phyloP scores from a whole-genome alignment of 2,329 filamentous ascomycete genomes.

The Hysterium pulicare region DNA sequence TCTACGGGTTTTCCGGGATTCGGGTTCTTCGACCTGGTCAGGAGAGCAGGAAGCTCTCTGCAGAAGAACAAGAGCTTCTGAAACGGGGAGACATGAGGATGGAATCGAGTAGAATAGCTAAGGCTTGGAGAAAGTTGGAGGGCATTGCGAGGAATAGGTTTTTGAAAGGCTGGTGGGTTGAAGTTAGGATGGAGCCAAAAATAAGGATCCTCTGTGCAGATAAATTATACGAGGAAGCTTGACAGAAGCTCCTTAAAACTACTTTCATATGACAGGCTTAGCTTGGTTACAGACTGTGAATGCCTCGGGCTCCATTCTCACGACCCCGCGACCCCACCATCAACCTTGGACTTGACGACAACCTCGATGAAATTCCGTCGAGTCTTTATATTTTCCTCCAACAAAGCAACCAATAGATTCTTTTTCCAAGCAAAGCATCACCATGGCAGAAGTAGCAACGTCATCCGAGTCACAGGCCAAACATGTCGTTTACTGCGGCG shows the following conservation, averaged over 20 bases:
- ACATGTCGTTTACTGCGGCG: conserved; percentile 60
- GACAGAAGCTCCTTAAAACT: not conserved
- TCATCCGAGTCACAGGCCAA: conserved; percentile 48
- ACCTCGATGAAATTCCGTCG: too few species aligned
- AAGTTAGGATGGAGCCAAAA: conserved; percentile 52
- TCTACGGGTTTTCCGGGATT: conserved; percentile 52
- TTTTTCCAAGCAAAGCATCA: too few species aligned
- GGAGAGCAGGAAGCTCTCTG: conserved; percentile 12
- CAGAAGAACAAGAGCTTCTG: conserved; percentile 11
- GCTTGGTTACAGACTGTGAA: too few species aligned
- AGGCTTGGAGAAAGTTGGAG: conserved; percentile 29
- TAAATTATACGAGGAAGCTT: not conserved
- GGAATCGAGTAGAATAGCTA: conserved; percentile 15
- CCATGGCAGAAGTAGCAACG: conserved; percentile 20
- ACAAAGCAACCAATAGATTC: too few species aligned
- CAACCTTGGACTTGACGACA: not conserved
- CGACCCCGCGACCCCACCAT: not conserved
- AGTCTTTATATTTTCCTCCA: too few species aligned
- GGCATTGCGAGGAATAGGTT: conserved; percentile 32
- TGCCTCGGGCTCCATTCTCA: not conserved
- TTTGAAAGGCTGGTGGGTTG: conserved; percentile 53
- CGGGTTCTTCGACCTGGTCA: conserved; percentile 46
- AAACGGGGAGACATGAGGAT: conserved; percentile 9
- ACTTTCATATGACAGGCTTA: too few species aligned
- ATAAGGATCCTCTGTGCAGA: conserved; percentile 47